These are phyloP conservation scores for Solanum tacnaense DNA, from an alignment of 257 asterid genomes.

Conservation along the genomic window DNA sequence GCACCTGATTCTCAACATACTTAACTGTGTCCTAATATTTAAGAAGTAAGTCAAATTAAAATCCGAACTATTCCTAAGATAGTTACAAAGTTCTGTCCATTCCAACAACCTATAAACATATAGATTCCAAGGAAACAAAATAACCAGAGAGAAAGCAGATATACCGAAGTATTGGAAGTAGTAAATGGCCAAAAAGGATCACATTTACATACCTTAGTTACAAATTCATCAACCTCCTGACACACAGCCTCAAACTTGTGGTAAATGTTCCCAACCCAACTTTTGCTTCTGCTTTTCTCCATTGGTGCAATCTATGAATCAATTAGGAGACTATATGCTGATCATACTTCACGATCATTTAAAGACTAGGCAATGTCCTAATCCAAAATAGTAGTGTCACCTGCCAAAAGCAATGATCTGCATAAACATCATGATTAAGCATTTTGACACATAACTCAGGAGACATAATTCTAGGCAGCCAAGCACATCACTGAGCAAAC, in stretches of 20 bases:
- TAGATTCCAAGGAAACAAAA: not conserved
- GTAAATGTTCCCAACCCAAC: constrained; percentile 61
- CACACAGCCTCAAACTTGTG: constrained; percentile 50
- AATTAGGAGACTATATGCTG: not conserved
- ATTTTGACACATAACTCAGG: not conserved
- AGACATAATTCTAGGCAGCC: not conserved
- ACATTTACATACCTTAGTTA: constrained; percentile 39
- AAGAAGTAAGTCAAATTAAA: not conserved
- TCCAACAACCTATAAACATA: not conserved
- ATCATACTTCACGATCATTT: not conserved
- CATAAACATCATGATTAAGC: not conserved
- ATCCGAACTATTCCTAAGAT: not conserved
- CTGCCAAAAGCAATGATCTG: not conserved
- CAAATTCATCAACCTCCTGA: constrained; percentile 62
- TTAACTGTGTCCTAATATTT: constrained; percentile 36
- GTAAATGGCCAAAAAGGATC: not conserved
- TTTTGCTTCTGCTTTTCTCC: constrained; percentile 18
- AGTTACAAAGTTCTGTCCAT: not conserved
- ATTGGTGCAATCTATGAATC: not conserved
- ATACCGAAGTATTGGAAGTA: not conserved
- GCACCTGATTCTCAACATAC: constrained; percentile 54
- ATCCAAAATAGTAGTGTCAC: not conserved
- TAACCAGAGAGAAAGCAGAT: constrained; percentile 2
- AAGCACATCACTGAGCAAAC: not conserved
- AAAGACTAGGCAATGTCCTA: not conserved